Base-by-base conservation (phyloP, 176 grass and related monocot species). In the Carex cristatella region DNA sequence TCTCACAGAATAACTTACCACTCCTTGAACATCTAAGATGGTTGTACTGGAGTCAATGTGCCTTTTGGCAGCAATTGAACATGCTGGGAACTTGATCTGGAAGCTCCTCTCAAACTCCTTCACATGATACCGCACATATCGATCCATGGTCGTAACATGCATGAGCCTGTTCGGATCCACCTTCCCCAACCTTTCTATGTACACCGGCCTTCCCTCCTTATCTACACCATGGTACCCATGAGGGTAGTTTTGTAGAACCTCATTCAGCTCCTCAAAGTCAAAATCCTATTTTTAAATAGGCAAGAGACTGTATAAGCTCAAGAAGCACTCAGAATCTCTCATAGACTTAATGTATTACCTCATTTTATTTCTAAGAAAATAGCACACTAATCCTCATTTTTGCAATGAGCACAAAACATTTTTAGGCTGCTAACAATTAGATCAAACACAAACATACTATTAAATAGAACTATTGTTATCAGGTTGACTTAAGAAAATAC, bases 161-260 rank as follows among this genome's bases (percentile, higher is more conserved):
- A 98, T 98, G 88, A 98, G 93, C 69, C 91, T 90, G 83, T 70
- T 94, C 13, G 95, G 95, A 33, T 98, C 95, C 61, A 98, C 95
- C 71, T 94, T 98, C 37, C 95, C 95, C 65, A 98, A 89, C 66
- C 95, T 93, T 90, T 98, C 95, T 3, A 98, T 95, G 87, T 98
- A 98, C 62, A 98, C 88, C n/a, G 95, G 95, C 40, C 91, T 93
- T 3, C 95, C 93, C 60, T 93, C 91, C 84, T 90, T 98, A 83
- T 98, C 95, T 63, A 98, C 95, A 18, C 95, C 93, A 37, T 98
- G 95, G 85, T 98, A 98, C 75, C 95, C 95, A 86, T 98, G 95
- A 86, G 95, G 95, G 86, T 98, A 98, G 80, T 95, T 92, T 86
- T 92, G 84, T 80, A 98, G 85, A 90, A 98, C 95, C 88, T 86